A percentile compares a stretch with the other conserved stretches of the same genome.
phyloP scores from a whole-genome alignment of 495 filamentous ascomycete genomes.

The Antarctomyces pellizariae region DNA sequence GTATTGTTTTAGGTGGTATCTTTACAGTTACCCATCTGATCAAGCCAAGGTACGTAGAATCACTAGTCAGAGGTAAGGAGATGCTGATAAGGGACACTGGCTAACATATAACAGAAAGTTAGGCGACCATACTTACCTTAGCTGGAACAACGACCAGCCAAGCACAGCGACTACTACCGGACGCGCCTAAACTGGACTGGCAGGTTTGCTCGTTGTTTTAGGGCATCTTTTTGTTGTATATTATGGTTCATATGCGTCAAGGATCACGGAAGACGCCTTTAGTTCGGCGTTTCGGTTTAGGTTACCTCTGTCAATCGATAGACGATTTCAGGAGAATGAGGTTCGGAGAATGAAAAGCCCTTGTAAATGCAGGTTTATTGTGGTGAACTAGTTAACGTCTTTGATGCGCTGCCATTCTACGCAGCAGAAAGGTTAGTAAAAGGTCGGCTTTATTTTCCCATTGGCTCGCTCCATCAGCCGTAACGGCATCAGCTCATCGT shows the following conservation, averaged over 20 bases:
- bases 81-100: constrained; percentile 4
- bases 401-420: constrained; percentile 1
- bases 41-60: constrained; percentile 48
- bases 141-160: constrained; percentile 81
- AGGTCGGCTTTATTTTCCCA: constrained; percentile 27
- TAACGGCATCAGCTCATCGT: constrained; percentile 22
- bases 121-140: constrained; percentile 89
- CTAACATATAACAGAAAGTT: constrained; percentile 42
- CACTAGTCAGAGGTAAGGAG: neutral
- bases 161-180: constrained; percentile 26
- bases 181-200: no score
- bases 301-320: no score
- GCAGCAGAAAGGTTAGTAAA: constrained; percentile 10
- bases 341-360: no score
- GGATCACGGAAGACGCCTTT: no score
- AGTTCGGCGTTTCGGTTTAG: no score
- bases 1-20: constrained; percentile 62
- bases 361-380: no score
- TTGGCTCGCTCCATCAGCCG: constrained; percentile 24
- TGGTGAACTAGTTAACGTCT: no score
- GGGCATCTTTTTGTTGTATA: no score
- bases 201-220: no score
- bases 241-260: no score
- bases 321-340: no score
- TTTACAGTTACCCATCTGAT: constrained; percentile 82